Percentiles rank a stretch among this genome's conserved stretches.
phyloP scores from a whole-genome alignment of 441 rosid species.

The Pelargonium myrrhifolium region DNA sequence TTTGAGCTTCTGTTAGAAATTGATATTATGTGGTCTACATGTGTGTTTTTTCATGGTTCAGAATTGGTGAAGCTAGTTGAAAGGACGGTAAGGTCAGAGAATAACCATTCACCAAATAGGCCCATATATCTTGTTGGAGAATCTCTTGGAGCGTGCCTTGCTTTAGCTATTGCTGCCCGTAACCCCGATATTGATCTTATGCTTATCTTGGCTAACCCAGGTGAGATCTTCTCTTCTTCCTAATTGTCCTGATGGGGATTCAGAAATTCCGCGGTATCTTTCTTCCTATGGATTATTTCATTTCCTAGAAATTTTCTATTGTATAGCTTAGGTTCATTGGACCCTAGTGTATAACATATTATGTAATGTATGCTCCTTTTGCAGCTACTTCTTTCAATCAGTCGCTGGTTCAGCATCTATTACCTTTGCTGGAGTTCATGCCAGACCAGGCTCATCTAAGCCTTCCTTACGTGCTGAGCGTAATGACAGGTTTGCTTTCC shows the following conservation, averaged over 20 bases:
- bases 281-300: background rate
- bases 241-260: background rate
- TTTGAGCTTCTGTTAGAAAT: background rate
- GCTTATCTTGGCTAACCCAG: slow-evolving; percentile 75
- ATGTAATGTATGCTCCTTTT: slow-evolving; percentile 19
- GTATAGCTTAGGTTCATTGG: too few relatives aligned
- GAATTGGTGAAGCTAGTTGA: slow-evolving; percentile 64
- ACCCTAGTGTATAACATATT: background rate
- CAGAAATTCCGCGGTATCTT: background rate
- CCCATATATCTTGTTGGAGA: slow-evolving; percentile 92
- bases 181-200: slow-evolving; percentile 59
- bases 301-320: background rate
- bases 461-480: slow-evolving; percentile 41
- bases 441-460: slow-evolving; percentile 43
- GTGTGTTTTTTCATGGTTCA: slow-evolving; percentile 23
- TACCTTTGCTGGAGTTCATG: slow-evolving; percentile 42
- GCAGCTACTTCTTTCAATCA: slow-evolving; percentile 70
- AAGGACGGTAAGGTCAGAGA: slow-evolving; percentile 49
- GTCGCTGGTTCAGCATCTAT: slow-evolving; percentile 45
- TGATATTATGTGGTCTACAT: background rate
- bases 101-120: slow-evolving; percentile 34
- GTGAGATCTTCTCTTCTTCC: slow-evolving; percentile 25
- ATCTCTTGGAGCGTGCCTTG: slow-evolving; percentile 83
- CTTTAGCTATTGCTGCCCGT: slow-evolving; percentile 66
- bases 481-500: slow-evolving; percentile 44